Evolutionary conservation across 371 early-diverging fungal genomes (phyloP), one percentile per base, ranked within the genome.

Genomic region (Mortierella sp.): DNA sequence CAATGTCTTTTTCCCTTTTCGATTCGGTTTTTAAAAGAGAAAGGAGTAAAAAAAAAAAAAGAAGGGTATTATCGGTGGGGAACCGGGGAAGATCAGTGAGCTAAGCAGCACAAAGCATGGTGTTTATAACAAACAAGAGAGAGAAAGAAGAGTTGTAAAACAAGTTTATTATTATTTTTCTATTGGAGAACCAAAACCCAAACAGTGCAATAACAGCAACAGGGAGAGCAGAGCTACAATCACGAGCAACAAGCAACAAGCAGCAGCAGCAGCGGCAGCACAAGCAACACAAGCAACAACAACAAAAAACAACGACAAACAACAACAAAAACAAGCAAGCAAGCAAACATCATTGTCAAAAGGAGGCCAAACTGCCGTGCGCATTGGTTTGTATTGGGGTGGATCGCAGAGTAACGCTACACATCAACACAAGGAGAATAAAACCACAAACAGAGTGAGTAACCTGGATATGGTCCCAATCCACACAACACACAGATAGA

Each of bases 161-260:
- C 45, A 45, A 45, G 45, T 45, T 45, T 19, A n/a, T n/a, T n/a
- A n/a, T n/a, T n/a, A n/a, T n/a, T n/a, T 43, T 43, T 17, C 43
- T 43, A 17, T 45, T 19, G n/a, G n/a, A 45, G n/a, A 19, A 45
- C 17, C 45, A 19, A 10, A 40, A 40, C n/a, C 45, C 45, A 0
- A 19, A 45, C 3, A 45, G n/a, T 45, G 32, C 58, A 31, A 34
- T 17, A 4, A 9, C 37, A 43, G 40, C 10, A 23, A 42, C 4
- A 40, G 8, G 3, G 26, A 26, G 26, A 26, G 26, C n/a, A 45
- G 26, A 28, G 62, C 12, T 28, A 17, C 31, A 45, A 43, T 49
- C 42, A 61, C 40, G 23, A 43, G 28, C 22, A 32, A 61, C 61
- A n/a, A n/a, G n/a, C n/a, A n/a, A n/a, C n/a, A n/a, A n/a, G n/a